Evolutionary conservation across 306 rosid genomes (phyloP).

Genomic region (Inga laurina): DNA sequence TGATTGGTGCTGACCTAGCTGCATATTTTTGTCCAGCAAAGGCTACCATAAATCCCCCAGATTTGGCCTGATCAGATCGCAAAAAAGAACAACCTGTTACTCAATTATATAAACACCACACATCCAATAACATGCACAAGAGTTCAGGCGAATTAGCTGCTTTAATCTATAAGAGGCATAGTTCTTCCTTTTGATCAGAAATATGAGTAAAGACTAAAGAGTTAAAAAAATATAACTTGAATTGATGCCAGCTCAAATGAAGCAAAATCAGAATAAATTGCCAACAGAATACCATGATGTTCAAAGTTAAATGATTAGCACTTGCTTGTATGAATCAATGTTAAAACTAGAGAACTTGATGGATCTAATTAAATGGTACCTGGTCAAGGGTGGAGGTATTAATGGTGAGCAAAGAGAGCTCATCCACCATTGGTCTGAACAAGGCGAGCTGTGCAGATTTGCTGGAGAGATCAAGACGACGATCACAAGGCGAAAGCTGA

Average conservation of each 20-base stretch:
- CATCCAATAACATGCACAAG: not conserved
- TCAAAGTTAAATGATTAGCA: not conserved
- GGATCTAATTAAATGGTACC: slow-evolving; percentile 35
- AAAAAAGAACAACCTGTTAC: not conserved
- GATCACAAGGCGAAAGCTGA: slow-evolving; percentile 91
- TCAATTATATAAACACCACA: not conserved
- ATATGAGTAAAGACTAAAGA: not conserved
- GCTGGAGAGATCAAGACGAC: slow-evolving; percentile 47
- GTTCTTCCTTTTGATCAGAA: not conserved
- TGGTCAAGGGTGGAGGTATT: slow-evolving; percentile 35
- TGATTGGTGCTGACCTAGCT: slow-evolving; percentile 78
- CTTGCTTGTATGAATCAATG: not conserved
- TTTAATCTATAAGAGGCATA: not conserved
- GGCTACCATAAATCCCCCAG: slow-evolving; percentile 80
- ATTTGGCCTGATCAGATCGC: slow-evolving; percentile 35
- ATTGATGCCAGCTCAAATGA: not conserved
- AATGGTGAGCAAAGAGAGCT: slow-evolving; percentile 68
- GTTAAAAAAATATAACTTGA: not conserved
- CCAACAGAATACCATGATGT: not conserved
- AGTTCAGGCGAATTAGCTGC: not conserved
- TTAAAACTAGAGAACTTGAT: not conserved
- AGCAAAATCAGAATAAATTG: not conserved
- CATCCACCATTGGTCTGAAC: slow-evolving; percentile 80
- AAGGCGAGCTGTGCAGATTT: slow-evolving; percentile 54
- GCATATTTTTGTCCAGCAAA: slow-evolving; percentile 94